Evolutionary conservation across 2,329 filamentous ascomycete species (phyloP), one percentile per base, ranked within the genome.

Genomic region (Emmonsiellopsis sp.): DNA sequence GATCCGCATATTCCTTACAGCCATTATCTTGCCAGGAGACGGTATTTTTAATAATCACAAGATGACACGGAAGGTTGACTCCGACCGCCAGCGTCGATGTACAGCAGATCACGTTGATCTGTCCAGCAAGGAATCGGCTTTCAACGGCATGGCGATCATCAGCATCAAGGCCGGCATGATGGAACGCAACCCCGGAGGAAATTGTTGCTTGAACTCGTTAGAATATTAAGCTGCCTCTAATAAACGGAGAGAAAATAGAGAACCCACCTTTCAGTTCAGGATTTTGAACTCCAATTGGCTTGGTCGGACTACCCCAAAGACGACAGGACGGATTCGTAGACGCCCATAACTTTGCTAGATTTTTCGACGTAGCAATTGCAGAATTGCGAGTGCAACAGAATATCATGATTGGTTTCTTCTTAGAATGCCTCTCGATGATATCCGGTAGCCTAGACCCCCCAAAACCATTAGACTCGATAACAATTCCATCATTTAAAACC

Each of bases 21-120:
- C 77, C 69, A 34, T 70, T 74, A 53, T 82, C 78, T 53, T 81
- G 79, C 68, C 82, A 91, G 0, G 77, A 75, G 3, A 83, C 77
- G 0, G 88, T 94, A 21, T 87, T 87, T 66, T 94, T 94, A 53
- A 95, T 79, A 8, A 94, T 82, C 3, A 91, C 88, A 2, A 91
- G 80, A 63, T 93, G 86, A 56, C 88, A 90, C 8, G 88, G 89
- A 8, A 94, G 69, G 63, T 95, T 95, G 33, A 95, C 80, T 0
- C 88, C 88, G 10, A 93, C 85, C 1, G 88, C 87, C 14, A 95
- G 73, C 0, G 88, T 95, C 0, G 88, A 91, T 0, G 88, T 95
- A 64, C 87, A 93, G 67, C 89, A 94, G 51, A 95, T 90, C 34
- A 94, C 82, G 57, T 76, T 84, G 54, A 94, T 77, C n/a, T 88